phyloP scores from a whole-genome alignment of 306 rosid genomes.

The Mimosa pudica region DNA sequence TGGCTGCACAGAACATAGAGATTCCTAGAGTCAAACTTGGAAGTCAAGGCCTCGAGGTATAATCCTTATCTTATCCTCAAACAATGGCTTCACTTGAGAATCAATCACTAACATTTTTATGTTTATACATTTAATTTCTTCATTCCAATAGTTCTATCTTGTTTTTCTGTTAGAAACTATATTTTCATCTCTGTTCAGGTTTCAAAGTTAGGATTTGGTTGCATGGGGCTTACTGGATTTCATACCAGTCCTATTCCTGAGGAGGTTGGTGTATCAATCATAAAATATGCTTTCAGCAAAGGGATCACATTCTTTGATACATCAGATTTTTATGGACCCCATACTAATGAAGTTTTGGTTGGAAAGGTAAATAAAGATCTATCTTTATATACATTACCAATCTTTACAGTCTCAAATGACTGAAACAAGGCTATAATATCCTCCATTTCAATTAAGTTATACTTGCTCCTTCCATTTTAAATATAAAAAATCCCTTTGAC shows the following conservation, averaged over 20 bases:
- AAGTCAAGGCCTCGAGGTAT: slow-evolving; percentile 55
- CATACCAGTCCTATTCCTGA: slow-evolving; percentile 62
- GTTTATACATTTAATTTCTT: not conserved
- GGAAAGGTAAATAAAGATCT: slow-evolving; percentile 58
- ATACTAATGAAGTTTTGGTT: slow-evolving; percentile 62
- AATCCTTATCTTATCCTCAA: not conserved
- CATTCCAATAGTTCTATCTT: not conserved
- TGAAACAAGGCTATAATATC: not conserved
- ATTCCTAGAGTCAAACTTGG: slow-evolving; percentile 56
- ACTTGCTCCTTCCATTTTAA: too few relatives aligned
- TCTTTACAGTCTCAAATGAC: not conserved
- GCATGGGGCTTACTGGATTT: slow-evolving; percentile 67
- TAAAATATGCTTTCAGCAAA: slow-evolving; percentile 67
- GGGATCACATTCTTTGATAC: slow-evolving; percentile 90
- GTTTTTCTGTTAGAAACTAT: not conserved
- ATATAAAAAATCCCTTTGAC: too few relatives aligned
- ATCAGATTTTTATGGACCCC: slow-evolving; percentile 61
- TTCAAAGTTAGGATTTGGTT: slow-evolving; percentile 82
- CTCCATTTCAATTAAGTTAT: not conserved
- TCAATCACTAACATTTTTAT: not conserved
- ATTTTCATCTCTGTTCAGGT: slow-evolving; percentile 46
- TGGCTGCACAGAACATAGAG: slow-evolving; percentile 7
- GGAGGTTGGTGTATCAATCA: slow-evolving; percentile 56
- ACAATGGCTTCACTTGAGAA: not conserved
- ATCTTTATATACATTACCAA: not conserved